Evolutionary conservation across 768 basidiomycete genomes (phyloP), one percentile per base, ranked within the genome.

Genomic region (Hebeloma cylindrosporum): DNA sequence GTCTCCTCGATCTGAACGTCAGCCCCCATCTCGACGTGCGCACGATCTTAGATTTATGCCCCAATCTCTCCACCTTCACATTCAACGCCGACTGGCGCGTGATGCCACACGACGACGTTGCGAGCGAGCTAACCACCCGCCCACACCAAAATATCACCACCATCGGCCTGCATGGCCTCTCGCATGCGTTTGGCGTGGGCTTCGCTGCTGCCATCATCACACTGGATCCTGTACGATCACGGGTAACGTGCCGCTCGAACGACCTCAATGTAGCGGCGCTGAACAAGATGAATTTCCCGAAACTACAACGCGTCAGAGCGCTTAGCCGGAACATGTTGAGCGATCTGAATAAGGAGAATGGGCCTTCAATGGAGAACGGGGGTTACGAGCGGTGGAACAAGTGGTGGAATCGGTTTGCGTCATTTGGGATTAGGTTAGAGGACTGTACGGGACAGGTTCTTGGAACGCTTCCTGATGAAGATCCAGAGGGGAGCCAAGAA

Each of bases 61-160:
- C 84, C 0, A 59, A 68, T 36, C 75, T 90, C 22, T 66, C 61
- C 14, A 76, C 80, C 0, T 80, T 90, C 59, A 72, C 75, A 17
- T 88, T 90, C 68, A 89, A 88, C 58, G 79, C 74, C 20, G 88
- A 90, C 59, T 88, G 88, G 86, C 74, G 76, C 9, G 62, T 83
- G 32, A 56, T 57, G 38, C 66, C 64, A 32, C 63, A 69, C 38
- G 56, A 57, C 36, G 59, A 65, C 28, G 52, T 48, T 17, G 65
- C 60, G 48, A 71, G 65, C 47, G 58, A 62, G 22, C 62, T 83
- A 7, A 72, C 74, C 7, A 67, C 71, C 43, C 67, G 65, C 7
- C 82, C 85, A 2, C 86, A 84, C 48, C 57, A 63, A 7, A 74
- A 74, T 30, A 76, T 89, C 49, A 71, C 60, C 0, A 74, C 77